Conservation (phyloP, 495 filamentous ascomycete genomes). For the Penicillium chermesinum region DNA sequence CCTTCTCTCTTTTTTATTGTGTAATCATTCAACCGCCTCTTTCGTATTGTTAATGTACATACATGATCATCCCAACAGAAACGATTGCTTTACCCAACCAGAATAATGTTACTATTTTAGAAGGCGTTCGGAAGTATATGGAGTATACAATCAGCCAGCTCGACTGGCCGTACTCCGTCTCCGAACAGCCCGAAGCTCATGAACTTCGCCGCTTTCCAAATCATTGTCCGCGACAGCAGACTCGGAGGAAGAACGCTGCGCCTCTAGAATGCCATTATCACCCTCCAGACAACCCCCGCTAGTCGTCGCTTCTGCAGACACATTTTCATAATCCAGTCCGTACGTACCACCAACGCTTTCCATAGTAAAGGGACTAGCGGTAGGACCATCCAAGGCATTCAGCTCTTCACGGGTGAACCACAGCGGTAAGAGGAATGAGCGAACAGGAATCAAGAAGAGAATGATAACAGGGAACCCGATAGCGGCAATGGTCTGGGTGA, state of each 20-base stretch:
- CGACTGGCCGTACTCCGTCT: conserved; percentile 29
- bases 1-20: too few relatives aligned
- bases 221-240: conserved; percentile 32
- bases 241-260: conserved; percentile 18
- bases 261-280: conserved; percentile 16
- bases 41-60: not conserved
- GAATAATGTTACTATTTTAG: too few relatives aligned
- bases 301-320: conserved; percentile 8
- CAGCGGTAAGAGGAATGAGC: conserved; percentile 66
- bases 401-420: conserved; percentile 68
- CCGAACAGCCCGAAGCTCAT: conserved; percentile 28
- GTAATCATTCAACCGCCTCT: too few relatives aligned
- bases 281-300: conserved; percentile 5
- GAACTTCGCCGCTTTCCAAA: conserved; percentile 37
- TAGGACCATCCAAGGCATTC: conserved; percentile 66
- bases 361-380: conserved; percentile 81
- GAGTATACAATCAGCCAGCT: conserved; percentile 3
- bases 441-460: conserved; percentile 68
- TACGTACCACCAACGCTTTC: conserved; percentile 73
- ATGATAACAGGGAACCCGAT: conserved; percentile 93
- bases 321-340: conserved; percentile 37
- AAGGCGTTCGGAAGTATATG: not conserved
- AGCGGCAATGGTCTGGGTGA: conserved; percentile 90
- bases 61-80: too few relatives aligned
- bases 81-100: too few relatives aligned